Evolutionary conservation across 345 rosid species (phyloP).

Genomic region (Camelina neglecta): DNA sequence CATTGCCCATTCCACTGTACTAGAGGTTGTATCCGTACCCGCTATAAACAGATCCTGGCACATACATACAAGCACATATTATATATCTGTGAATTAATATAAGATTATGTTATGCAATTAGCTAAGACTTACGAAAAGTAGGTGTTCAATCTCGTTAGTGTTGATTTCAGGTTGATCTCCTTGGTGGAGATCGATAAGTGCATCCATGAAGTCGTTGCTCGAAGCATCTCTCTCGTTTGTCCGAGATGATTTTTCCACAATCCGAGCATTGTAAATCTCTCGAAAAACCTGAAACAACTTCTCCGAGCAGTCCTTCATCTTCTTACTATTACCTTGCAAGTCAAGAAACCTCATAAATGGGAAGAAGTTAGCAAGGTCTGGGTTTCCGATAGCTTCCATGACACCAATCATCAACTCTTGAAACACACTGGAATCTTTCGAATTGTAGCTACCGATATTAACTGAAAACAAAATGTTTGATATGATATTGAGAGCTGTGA

Average conservation of each 20-base stretch:
- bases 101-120: background rate
- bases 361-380: constrained; percentile 35
- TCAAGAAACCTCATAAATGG: constrained; percentile 40
- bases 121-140: constrained; percentile 46
- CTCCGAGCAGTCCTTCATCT: constrained; percentile 6
- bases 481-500: constrained; percentile 39
- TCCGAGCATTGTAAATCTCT: constrained; percentile 35
- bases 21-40: constrained; percentile 52
- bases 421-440: constrained; percentile 14
- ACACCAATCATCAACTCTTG: constrained; percentile 24
- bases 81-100: background rate
- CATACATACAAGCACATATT: background rate
- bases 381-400: constrained; percentile 27
- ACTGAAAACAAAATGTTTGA: constrained; percentile 38
- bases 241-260: constrained; percentile 1
- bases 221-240: background rate
- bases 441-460: constrained; percentile 31
- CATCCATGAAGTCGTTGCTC: constrained; percentile 29
- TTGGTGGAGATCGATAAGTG: constrained; percentile 30
- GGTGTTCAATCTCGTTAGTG: constrained; percentile 2
- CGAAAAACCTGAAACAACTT: constrained; percentile 31
- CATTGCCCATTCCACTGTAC: constrained; percentile 49
- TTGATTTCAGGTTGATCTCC: constrained; percentile 26
- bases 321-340: constrained; percentile 38
- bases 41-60: constrained; percentile 50